Evolutionary conservation across 768 basidiomycete species (phyloP), one percentile per base, ranked within the genome.

Genomic region (Roridomyces roridus): DNA sequence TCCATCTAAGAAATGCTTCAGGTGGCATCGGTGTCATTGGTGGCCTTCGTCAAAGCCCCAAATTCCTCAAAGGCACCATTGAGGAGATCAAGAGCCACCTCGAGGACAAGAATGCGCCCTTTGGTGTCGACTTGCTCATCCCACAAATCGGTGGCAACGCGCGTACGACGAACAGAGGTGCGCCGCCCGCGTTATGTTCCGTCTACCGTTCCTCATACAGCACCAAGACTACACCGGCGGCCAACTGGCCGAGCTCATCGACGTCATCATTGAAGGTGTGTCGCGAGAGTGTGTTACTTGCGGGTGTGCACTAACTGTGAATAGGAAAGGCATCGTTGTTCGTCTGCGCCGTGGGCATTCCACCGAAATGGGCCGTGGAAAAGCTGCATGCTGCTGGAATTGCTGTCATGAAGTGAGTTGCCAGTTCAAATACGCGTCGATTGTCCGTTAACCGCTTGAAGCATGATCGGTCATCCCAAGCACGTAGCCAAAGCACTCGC

Each of bases 11-110:
- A n/a, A n/a, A n/a, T n/a, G n/a, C n/a, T n/a, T n/a, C n/a, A n/a
- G n/a, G n/a, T 80, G 91, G 91, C 6, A 86, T 91, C 62, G 94
- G 94, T 21, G 92, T 94, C 65, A 94, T 96, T 61, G 94, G 93
- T 4, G 94, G 94, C 28, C 71, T 91, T 41, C 81, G 83, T 34
- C 88, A 89, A 66, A 89, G 79, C 48, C 91, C 89, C 20, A 86
- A 85, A 63, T 81, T 90, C 64, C 83, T 93, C 21, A 80, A 84
- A 60, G 77, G 80, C 26, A 80, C 79, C 17, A 90, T 91, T 44
- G 78, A 86, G 23, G 89, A 92, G 65, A 72, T 95, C 64, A 94
- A 92, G 74, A 79, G 77, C 34, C 74, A 85, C 66, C 78, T 96
- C 14, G 86, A 89, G 63, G 84, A 93, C 75, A 83, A 86, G 75